Percentiles rank a stretch among this genome's conserved stretches.
These are phyloP conservation scores for Physaria fendleri DNA, from an alignment of 345 rosid species.

Conservation along the genomic window DNA sequence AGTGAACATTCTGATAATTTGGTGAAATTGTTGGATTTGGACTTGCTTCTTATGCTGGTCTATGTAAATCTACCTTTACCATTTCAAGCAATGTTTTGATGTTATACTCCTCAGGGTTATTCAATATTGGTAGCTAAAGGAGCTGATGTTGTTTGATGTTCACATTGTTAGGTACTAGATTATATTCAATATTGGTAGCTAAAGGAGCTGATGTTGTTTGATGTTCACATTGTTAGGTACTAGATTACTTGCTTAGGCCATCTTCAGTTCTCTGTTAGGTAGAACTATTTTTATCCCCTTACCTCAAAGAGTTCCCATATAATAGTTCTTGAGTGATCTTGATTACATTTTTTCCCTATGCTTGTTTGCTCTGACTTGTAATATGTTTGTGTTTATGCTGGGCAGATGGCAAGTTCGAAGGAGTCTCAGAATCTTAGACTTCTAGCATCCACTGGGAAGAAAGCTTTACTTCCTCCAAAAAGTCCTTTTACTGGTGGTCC, in stretches of 20 bases:
- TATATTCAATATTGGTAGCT: background rate
- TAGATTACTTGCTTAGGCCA: background rate
- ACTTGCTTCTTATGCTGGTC: background rate
- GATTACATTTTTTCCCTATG: background rate
- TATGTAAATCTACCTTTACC: background rate
- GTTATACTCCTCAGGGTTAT: background rate
- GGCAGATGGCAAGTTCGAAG: slow-evolving; percentile 58
- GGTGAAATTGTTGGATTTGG: background rate
- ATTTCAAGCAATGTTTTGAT: background rate
- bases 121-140: too few relatives aligned
- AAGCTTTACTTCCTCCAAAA: slow-evolving; percentile 82
- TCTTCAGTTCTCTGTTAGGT: background rate
- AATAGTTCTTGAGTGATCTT: background rate
- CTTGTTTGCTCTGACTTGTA: background rate
- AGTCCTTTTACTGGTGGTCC: slow-evolving; percentile 67
- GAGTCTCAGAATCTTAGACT: slow-evolving; percentile 46
- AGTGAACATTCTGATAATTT: background rate
- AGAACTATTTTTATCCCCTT: background rate
- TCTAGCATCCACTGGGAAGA: slow-evolving; percentile 58
- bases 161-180: too few relatives aligned
- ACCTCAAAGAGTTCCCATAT: background rate
- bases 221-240: background rate
- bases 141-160: background rate
- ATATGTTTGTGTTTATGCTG: background rate
- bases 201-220: background rate